Base-by-base conservation (phyloP, 106 monocot species). In the Agapanthus africanus region DNA sequence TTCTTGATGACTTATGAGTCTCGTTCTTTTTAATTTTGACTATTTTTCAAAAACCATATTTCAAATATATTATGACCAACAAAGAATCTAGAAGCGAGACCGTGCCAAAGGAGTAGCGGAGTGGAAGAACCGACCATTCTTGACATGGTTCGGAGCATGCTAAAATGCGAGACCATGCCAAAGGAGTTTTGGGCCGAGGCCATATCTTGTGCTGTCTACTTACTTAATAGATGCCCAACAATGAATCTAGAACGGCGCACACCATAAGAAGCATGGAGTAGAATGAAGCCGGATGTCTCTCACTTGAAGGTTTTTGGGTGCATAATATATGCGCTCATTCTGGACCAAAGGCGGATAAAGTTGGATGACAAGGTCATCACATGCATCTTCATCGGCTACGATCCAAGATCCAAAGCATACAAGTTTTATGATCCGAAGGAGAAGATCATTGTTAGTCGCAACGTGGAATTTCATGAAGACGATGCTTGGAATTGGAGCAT, bases 251-350 rank as follows among this genome's bases (percentile, higher is more conserved):
- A 18, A 13, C 18, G 18, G 6, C 0, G 34, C 35, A 63, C 63
- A 36, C 63, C 36, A 63, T 32, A 59, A 28, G 59, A 63, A 63
- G 35, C 66, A 26, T 66, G 41, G 21, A 66, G 66, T 26, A 25
- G 66, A 11, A 19, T 22, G 2, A 66, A 26, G 6, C 66, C 23
- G 11, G 18, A 11, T 3, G n/a, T 66, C 0, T n/a, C 37, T 1
- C 2, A 11, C 6, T 15, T 66, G 5, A 39, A 28, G n/a, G 3
- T 42, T 2, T 66, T 66, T 16, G 21, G 21, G 40, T 7, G 40
- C 14, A 27, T 65, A 9, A 7, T 23, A 23, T 40, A 65, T 65
- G 40, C 33, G 1, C 16, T 40, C n/a, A 27, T 13, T 0, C 40
- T 9, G 41, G 23, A 39, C 15, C 1, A 66, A 26, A 42, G 41